A percentile compares a stretch with the other conserved stretches of the same genome.
These are phyloP conservation scores for Hypholoma sublateritium DNA, from an alignment of 768 basidiomycete species.

Conservation along the genomic window DNA sequence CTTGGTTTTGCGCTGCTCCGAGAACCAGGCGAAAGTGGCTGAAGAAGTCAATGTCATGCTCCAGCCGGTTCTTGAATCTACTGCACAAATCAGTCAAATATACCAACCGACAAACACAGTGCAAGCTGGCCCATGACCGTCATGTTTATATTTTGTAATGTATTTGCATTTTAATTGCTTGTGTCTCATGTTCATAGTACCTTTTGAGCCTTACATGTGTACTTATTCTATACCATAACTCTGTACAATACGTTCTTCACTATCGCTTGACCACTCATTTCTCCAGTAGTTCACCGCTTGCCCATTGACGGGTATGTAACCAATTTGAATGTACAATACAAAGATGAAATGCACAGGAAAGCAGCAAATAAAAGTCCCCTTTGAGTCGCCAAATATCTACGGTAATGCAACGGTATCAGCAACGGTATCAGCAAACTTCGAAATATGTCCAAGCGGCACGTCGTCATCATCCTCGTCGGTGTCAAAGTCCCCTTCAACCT, in stretches of 20 bases:
- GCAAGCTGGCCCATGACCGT: background rate
- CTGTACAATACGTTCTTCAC: too few relatives aligned
- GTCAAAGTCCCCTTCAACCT: constrained; percentile 47
- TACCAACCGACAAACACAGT: background rate
- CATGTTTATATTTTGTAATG: background rate
- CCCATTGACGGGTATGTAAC: too few relatives aligned
- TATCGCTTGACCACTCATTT: too few relatives aligned
- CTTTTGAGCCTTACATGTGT: too few relatives aligned
- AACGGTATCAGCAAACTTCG: background rate
- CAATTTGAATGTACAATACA: too few relatives aligned
- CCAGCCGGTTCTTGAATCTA: constrained; percentile 29
- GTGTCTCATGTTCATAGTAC: background rate
- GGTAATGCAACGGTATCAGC: constrained; percentile 1
- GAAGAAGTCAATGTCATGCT: constrained; percentile 27
- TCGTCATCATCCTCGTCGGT: constrained; percentile 30
- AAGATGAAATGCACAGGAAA: too few relatives aligned
- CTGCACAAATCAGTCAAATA: constrained; percentile 25
- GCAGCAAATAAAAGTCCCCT: background rate
- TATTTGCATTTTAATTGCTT: background rate
- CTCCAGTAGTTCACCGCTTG: too few relatives aligned
- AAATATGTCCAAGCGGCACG: constrained; percentile 16
- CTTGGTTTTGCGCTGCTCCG: constrained; percentile 21
- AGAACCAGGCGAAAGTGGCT: constrained; percentile 22
- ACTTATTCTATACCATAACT: too few relatives aligned
- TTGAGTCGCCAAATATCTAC: background rate